A percentile compares a stretch with the other conserved stretches of the same genome.
Evolutionary conservation across 805 yeast genomes (phyloP).

Genomic region (Barnettozyma californica): DNA sequence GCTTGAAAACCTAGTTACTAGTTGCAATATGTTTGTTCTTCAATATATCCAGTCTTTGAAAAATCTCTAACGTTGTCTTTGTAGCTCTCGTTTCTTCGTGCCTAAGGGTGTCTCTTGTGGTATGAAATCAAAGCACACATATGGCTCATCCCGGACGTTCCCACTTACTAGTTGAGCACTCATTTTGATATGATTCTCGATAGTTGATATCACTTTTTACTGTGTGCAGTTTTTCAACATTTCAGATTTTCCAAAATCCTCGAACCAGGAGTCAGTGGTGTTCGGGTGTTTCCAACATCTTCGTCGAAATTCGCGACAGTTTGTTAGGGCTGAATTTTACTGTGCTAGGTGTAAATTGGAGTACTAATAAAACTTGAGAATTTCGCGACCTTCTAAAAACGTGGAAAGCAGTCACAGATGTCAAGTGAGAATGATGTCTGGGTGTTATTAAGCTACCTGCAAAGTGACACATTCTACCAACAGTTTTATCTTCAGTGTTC

Average conservation of each 20-base stretch:
- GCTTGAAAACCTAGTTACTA: not conserved
- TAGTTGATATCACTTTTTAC: slow-evolving; percentile 3
- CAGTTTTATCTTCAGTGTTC: not conserved
- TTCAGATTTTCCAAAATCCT: slow-evolving; percentile 2
- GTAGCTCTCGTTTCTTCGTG: not conserved
- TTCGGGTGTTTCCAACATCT: slow-evolving; percentile 2
- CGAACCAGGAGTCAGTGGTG: slow-evolving; percentile 13
- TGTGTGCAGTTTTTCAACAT: slow-evolving; percentile 10
- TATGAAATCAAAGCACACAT: not conserved
- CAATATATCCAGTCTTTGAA: not conserved
- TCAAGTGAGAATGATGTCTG: slow-evolving; percentile 7
- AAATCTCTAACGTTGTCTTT: not conserved
- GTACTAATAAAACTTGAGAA: not conserved
- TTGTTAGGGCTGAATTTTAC: slow-evolving; percentile 3
- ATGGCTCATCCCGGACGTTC: not conserved
- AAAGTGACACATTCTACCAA: not conserved
- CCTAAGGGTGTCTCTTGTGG: not conserved
- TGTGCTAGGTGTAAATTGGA: not conserved
- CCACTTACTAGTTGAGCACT: slow-evolving; percentile 30
- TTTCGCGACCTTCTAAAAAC: not conserved
- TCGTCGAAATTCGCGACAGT: not conserved
- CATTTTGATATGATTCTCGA: slow-evolving; percentile 18
- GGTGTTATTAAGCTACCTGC: slow-evolving; percentile 6
- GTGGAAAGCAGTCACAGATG: slow-evolving; percentile 2
- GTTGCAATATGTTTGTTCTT: too few relatives aligned